These are phyloP conservation scores for Hymenoscyphus occultus DNA, from an alignment of 2,329 filamentous ascomycete species.

Conservation along the genomic window DNA sequence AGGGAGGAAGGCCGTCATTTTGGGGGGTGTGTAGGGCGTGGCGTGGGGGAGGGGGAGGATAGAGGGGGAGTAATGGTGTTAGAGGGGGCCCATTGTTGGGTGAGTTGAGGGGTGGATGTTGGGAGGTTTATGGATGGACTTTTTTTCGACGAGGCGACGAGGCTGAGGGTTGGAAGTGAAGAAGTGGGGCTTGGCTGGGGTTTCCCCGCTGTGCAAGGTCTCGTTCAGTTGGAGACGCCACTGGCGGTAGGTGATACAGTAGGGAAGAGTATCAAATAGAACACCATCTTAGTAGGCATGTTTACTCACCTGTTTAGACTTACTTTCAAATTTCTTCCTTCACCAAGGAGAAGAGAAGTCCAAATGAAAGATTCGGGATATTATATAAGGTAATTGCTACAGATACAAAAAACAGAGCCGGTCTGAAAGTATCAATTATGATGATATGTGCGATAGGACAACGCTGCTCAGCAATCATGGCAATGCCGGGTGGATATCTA, in stretches of 20 bases:
- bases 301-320: no score
- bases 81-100: conserved; percentile 16
- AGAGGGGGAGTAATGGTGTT: conserved; percentile 11
- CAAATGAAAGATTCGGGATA: no score
- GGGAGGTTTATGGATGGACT: not conserved
- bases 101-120: not conserved
- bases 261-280: no score
- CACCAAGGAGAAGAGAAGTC: no score
- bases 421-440: not conserved
- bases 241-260: no score
- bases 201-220: no score
- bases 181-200: no score
- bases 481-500: not conserved
- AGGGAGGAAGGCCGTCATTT: conserved; percentile 59
- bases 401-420: not conserved
- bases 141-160: conserved; percentile 8
- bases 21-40: not conserved
- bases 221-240: no score
- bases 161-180: conserved; percentile 6
- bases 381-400: not conserved
- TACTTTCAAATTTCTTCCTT: no score
- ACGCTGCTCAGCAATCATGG: not conserved
- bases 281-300: no score
- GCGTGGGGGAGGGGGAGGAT: not conserved
- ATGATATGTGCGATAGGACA: not conserved